Conservation (phyloP, 164 flowering plant genomes). For the Berberis thunbergii region DNA sequence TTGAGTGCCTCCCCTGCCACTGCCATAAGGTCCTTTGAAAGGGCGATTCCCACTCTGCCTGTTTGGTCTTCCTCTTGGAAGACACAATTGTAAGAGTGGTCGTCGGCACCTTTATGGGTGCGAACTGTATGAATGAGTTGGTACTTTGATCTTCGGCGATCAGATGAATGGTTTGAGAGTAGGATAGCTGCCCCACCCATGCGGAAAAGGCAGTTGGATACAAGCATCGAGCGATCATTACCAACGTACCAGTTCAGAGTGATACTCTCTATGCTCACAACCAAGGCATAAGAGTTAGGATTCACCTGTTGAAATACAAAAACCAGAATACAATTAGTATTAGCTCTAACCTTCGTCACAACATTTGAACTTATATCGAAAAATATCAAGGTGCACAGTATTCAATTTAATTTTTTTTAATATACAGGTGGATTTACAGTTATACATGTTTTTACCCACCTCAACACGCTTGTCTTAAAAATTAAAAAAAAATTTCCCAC, state of each 20-base stretch:
- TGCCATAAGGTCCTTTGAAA: constrained; percentile 71
- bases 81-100: constrained; percentile 48
- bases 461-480: no score
- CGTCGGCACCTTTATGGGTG: constrained; percentile 73
- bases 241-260: constrained; percentile 84
- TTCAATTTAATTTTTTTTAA: no score
- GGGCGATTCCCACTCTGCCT: constrained; percentile 42
- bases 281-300: constrained; percentile 66
- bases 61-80: constrained; percentile 57
- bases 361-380: no score
- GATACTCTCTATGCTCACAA: constrained; percentile 85
- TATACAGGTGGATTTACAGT: no score
- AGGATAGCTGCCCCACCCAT: constrained; percentile 89
- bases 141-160: constrained; percentile 61
- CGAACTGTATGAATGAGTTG: constrained; percentile 76
- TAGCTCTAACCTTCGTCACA: no score
- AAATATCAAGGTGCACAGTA: no score
- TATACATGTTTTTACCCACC: no score
- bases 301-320: constrained; percentile 35
- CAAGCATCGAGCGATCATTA: constrained; percentile 75
- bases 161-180: constrained; percentile 57
- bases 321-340: not conserved
- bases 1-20: constrained; percentile 59
- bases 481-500: no score
- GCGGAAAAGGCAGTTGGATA: constrained; percentile 80